Percentiles rank a stretch among this genome's conserved stretches.
Evolutionary conservation across 2,329 filamentous ascomycete genomes (phyloP).

Genomic region (Colletotrichum somersetense): DNA sequence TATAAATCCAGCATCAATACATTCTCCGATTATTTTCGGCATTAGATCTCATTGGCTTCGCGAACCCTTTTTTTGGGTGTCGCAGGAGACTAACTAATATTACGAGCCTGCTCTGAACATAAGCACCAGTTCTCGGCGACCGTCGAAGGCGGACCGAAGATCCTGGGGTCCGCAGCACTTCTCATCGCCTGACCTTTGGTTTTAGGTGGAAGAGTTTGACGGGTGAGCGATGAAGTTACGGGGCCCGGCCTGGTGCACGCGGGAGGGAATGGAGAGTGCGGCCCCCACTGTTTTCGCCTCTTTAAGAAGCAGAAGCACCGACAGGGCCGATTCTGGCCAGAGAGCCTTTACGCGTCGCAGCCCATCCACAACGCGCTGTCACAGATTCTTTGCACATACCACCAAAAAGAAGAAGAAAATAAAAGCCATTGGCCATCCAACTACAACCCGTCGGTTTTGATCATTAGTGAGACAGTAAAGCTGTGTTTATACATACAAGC

Average conservation of each 20-base stretch:
- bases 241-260: background rate
- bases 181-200: background rate
- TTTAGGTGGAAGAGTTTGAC: background rate
- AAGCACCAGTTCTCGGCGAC: background rate
- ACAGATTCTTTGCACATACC: background rate
- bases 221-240: background rate
- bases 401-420: background rate
- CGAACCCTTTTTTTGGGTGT: background rate
- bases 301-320: conserved; percentile 1
- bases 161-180: background rate
- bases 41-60: background rate
- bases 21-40: background rate
- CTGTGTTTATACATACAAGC: conserved; percentile 40
- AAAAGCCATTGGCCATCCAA: conserved; percentile 35
- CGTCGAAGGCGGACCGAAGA: background rate
- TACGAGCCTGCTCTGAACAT: background rate
- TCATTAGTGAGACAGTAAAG: conserved; percentile 42
- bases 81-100: background rate
- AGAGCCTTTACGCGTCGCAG: background rate
- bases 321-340: conserved; percentile 12
- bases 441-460: conserved; percentile 38
- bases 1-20: background rate
- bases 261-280: background rate
- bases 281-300: conserved; percentile 3
- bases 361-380: background rate